Conservation (phyloP, 1,284 basidiomycete genomes). For the Paramarasmius palmivorus region DNA sequence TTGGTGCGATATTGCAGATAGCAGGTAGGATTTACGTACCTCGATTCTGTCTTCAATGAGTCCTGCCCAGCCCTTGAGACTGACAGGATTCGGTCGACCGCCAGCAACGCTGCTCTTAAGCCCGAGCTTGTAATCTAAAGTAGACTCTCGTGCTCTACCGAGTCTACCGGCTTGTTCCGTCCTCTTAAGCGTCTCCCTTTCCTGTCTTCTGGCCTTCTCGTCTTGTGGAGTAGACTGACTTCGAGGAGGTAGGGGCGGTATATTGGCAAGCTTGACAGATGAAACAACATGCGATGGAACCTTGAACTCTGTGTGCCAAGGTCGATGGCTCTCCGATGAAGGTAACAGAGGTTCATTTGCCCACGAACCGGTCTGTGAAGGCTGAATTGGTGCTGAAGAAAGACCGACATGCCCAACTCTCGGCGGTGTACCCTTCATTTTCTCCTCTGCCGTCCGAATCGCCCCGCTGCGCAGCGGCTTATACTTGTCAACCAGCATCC, state of each 20-base stretch:
- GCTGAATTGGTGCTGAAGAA: slow-evolving; percentile 1
- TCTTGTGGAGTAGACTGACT: slow-evolving; percentile 38
- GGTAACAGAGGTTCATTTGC: slow-evolving; percentile 51
- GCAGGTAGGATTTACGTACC: too few relatives aligned
- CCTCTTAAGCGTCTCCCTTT: slow-evolving; percentile 54
- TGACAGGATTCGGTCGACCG: slow-evolving; percentile 53
- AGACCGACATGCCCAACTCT: not conserved
- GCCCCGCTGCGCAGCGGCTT: slow-evolving; percentile 69
- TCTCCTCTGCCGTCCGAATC: slow-evolving; percentile 74
- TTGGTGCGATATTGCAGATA: too few relatives aligned
- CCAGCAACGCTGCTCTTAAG: slow-evolving; percentile 38
- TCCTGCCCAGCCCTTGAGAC: slow-evolving; percentile 72
- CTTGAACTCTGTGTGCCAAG: slow-evolving; percentile 72
- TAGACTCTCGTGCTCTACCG: slow-evolving; percentile 69
- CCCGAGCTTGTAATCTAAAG: slow-evolving; percentile 72
- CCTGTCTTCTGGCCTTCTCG: slow-evolving; percentile 49
- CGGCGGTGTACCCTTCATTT: slow-evolving; percentile 56
- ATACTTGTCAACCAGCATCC: slow-evolving; percentile 87
- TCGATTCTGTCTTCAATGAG: slow-evolving; percentile 82
- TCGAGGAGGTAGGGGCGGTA: slow-evolving; percentile 31
- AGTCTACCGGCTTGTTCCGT: slow-evolving; percentile 56
- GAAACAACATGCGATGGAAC: slow-evolving; percentile 54
- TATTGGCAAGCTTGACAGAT: slow-evolving; percentile 52
- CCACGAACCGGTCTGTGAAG: slow-evolving; percentile 34
- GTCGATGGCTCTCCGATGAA: slow-evolving; percentile 55